Evolutionary conservation across 768 basidiomycete genomes (phyloP), one percentile per base, ranked within the genome.

Genomic region (Xerocomellus dryophilus): DNA sequence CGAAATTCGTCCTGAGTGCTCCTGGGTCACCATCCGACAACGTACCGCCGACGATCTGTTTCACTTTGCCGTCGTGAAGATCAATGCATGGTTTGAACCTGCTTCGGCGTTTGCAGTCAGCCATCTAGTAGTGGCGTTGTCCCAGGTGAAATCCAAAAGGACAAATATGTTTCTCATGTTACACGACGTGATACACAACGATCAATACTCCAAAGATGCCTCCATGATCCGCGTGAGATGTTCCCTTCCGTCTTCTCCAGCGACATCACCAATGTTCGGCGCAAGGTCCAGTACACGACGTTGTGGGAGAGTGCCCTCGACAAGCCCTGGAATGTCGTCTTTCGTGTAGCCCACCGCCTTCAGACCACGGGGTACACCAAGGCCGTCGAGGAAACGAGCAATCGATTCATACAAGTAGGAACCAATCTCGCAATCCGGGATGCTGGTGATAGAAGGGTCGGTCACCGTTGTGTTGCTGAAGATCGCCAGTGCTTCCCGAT

Each of bases 11-110:
- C 69, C 81, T 82, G 60, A 97, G 77, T 38, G 66, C 68, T 21
- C 77, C 73, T 7, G 88, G 81, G 32, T 80, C 67, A 21, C 70
- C 61, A 47, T 92, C 88, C 18, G 88, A 90, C 29, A 99, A 79
- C 5, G 93, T 95, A 4, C 95, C 93, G 40, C 97, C 97, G 14
- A 99, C 91, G 50, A 99, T 98, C 73, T 99, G 97, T 73, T 98
- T 98, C 53, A 99, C 97, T 63, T 93, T 79, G 6, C 97, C 97
- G 54, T 86, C 81, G 73, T 99, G 97, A 15, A 99, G 81, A 72
- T 99, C 97, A 63, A 99, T 98, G 69, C 97, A 99, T 18, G 97
- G 97, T 51, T 88, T 79, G 75, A 97, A 96, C 44, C 79, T 68
- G 62, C 79, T 82, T 48, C 61, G 64, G 23, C 65, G 63, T 53